phyloP scores from a whole-genome alignment of 176 grass and related monocot genomes.

The Thinopyrum elongatum region DNA sequence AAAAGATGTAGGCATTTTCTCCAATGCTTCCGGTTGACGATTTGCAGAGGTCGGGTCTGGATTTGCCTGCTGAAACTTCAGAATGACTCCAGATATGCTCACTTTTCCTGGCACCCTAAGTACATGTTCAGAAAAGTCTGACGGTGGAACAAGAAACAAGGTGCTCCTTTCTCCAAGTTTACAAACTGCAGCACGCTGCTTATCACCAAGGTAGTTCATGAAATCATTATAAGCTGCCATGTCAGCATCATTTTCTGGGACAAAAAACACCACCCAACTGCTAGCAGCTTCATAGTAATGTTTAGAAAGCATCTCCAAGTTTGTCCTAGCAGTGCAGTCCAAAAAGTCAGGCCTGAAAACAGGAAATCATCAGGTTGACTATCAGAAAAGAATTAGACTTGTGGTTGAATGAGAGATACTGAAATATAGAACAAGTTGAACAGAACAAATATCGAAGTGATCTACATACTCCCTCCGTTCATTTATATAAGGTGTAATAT shows the following conservation, averaged over 20 bases:
- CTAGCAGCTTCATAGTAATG: conserved; percentile 84
- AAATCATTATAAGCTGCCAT: conserved; percentile 93
- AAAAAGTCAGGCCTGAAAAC: conserved; percentile 76
- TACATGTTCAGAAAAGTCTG: conserved; percentile 92
- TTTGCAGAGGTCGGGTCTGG: conserved; percentile 43
- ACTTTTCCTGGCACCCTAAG: conserved; percentile 93
- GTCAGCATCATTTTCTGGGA: conserved; percentile 86
- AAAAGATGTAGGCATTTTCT: conserved; percentile 22
- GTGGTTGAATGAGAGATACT: too few species aligned
- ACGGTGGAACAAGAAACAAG: conserved; percentile 94
- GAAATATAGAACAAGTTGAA: too few species aligned
- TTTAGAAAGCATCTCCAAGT: conserved; percentile 88
- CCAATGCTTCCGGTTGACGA: conserved; percentile 31
- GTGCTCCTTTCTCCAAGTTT: conserved; percentile 83
- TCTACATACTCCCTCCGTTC: background rate
- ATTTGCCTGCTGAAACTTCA: conserved; percentile 70
- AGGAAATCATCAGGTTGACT: conserved; percentile 23
- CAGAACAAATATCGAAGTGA: too few species aligned
- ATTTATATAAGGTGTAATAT: too few species aligned
- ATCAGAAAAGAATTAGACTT: background rate
- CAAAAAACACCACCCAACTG: conserved; percentile 97
- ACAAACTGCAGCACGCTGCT: conserved; percentile 88
- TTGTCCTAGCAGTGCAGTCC: conserved; percentile 86
- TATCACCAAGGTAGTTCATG: conserved; percentile 95
- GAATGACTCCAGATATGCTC: conserved; percentile 92